A percentile compares a stretch with the other conserved stretches of the same genome.
phyloP scores from a whole-genome alignment of 352 stramenopile species.

The Phytophthora kernoviae region DNA sequence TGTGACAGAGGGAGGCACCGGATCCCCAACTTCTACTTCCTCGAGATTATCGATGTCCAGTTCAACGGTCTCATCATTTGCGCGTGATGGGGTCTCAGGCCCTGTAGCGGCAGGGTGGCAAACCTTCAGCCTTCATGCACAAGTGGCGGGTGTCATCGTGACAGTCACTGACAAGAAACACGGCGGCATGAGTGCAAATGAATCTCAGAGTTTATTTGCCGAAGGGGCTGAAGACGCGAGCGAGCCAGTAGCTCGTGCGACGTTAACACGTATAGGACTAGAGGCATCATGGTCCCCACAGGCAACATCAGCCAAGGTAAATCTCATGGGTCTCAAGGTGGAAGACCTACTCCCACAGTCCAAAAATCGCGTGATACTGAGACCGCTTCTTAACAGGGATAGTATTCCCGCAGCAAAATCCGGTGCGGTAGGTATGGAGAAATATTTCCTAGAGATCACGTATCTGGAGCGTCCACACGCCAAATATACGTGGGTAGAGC shows the following conservation, averaged over 20 bases:
- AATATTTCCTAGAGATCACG: conserved; percentile 69
- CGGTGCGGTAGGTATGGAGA: conserved; percentile 26
- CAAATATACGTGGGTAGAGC: conserved; percentile 77
- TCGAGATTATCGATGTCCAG: conserved; percentile 22
- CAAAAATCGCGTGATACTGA: conserved; percentile 71
- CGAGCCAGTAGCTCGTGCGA: conserved; percentile 69
- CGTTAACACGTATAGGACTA: conserved; percentile 66
- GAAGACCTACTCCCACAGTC: conserved; percentile 70
- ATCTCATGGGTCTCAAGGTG: conserved; percentile 74
- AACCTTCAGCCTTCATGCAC: conserved; percentile 64
- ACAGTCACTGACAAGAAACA: conserved; percentile 73
- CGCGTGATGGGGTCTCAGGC: conserved; percentile 6
- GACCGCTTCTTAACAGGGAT: conserved; percentile 44
- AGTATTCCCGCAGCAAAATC: conserved; percentile 6
- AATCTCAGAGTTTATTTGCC: conserved; percentile 28
- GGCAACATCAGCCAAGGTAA: conserved; percentile 61
- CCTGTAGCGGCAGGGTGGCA: conserved; percentile 43
- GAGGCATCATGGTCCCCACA: conserved; percentile 51
- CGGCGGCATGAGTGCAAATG: conserved; percentile 2
- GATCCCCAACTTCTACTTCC: conserved; percentile 23
- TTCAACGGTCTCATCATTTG: conserved; percentile 23
- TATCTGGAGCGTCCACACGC: conserved; percentile 74
- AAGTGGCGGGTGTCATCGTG: conserved; percentile 71
- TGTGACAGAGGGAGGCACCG: conserved; percentile 46
- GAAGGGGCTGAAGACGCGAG: conserved; percentile 21